These are phyloP conservation scores for Malania oleifera DNA, from an alignment of 164 flowering plant species.

Conservation along the genomic window DNA sequence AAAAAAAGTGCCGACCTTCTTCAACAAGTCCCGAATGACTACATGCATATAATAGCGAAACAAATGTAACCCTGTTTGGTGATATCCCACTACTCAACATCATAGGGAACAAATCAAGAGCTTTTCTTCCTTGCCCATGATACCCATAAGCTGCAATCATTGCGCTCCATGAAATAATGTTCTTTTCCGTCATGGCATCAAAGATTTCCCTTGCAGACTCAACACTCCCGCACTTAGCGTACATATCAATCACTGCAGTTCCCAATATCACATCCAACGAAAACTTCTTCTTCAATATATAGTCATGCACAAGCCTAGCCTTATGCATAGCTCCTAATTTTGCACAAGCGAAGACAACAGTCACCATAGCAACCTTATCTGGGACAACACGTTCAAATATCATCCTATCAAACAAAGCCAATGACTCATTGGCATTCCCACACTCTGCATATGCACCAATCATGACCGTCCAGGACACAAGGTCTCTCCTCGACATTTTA, in stretches of 20 bases:
- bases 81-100: conserved; percentile 38
- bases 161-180: conserved; percentile 56
- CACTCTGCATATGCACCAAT: conserved; percentile 44
- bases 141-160: conserved; percentile 57
- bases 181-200: conserved; percentile 37
- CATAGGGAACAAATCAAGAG: conserved; percentile 41
- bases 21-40: conserved; percentile 54
- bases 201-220: conserved; percentile 43
- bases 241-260: conserved; percentile 60
- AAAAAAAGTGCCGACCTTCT: conserved; percentile 40
- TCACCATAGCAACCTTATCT: conserved; percentile 53
- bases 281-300: conserved; percentile 21
- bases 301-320: conserved; percentile 39
- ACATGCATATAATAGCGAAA: conserved; percentile 47
- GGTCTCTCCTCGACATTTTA: conserved; percentile 39
- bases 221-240: conserved; percentile 53
- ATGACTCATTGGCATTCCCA: conserved; percentile 37
- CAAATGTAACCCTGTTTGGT: conserved; percentile 46
- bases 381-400: conserved; percentile 36
- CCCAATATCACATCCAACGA: conserved; percentile 40
- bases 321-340: conserved; percentile 46
- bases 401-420: conserved; percentile 50
- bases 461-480: conserved; percentile 58
- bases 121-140: conserved; percentile 50
- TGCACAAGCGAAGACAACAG: conserved; percentile 52